These are phyloP conservation scores for Phaeotremella skinneri DNA, from an alignment of 768 basidiomycete species.

Conservation along the genomic window DNA sequence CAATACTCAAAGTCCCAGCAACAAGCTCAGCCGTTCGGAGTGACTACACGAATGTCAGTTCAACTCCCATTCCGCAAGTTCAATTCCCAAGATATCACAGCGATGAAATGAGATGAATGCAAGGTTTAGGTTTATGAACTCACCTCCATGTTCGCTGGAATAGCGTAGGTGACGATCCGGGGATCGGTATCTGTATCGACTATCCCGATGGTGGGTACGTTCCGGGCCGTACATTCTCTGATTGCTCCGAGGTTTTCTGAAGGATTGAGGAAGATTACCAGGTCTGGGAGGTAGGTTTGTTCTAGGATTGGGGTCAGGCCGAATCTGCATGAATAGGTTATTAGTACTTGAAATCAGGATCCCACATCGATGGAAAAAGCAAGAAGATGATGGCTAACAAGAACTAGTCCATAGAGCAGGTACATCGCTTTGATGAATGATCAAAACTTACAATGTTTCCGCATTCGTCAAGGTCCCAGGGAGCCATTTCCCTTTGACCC, in stretches of 20 bases:
- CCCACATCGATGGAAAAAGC: background rate
- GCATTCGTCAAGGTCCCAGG: slow-evolving; percentile 91
- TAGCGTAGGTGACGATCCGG: slow-evolving; percentile 93
- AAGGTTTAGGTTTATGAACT: slow-evolving; percentile 12
- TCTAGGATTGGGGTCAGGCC: slow-evolving; percentile 44
- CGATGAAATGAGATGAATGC: background rate
- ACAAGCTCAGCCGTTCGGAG: slow-evolving; percentile 85
- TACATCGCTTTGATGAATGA: too few species aligned
- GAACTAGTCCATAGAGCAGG: background rate
- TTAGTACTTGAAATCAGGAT: too few species aligned
- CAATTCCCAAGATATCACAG: background rate
- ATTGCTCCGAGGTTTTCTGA: slow-evolving; percentile 73
- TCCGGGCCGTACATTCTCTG: slow-evolving; percentile 81
- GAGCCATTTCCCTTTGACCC: slow-evolving; percentile 84
- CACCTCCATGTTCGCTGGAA: slow-evolving; percentile 93
- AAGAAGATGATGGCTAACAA: background rate
- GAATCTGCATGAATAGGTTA: slow-evolving; percentile 32
- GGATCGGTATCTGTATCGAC: slow-evolving; percentile 96
- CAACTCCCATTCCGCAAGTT: background rate
- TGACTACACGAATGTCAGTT: slow-evolving; percentile 52
- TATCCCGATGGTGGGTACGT: slow-evolving; percentile 90
- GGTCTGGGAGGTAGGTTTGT: slow-evolving; percentile 64
- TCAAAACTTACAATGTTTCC: slow-evolving; percentile 51
- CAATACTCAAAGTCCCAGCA: slow-evolving; percentile 83
- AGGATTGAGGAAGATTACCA: slow-evolving; percentile 88